Evolutionary conservation across 352 stramenopile species (phyloP).

Genomic region (Phytophthora brassicae): DNA sequence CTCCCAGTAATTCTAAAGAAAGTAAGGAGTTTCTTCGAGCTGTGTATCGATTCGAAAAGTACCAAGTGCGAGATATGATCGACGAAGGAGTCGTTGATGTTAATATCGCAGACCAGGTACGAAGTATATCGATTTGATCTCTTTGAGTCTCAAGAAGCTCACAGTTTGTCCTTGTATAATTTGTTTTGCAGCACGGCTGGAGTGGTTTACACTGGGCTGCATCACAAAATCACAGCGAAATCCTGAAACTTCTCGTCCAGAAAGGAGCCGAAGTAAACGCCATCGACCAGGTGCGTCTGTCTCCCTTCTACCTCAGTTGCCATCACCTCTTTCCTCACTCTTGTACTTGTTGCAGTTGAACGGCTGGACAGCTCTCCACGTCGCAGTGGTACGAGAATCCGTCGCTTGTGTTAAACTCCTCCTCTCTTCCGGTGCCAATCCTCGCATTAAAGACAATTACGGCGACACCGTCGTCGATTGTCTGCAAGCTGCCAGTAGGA

Average conservation of each 20-base stretch:
- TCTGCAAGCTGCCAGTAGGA: conserved; percentile 37
- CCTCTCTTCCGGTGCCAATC: conserved; percentile 40
- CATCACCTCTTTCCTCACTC: neutral
- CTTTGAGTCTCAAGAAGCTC: conserved; percentile 1
- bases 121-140: too few species aligned
- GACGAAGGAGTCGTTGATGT: conserved; percentile 43
- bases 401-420: conserved; percentile 52
- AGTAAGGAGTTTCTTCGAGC: conserved; percentile 66
- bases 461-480: conserved; percentile 54
- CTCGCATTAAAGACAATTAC: conserved; percentile 48
- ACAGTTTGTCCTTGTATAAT: neutral
- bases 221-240: conserved; percentile 58
- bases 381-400: conserved; percentile 56
- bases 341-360: conserved; percentile 41
- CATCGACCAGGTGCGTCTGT: conserved; percentile 51
- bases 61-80: conserved; percentile 57
- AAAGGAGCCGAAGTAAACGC: conserved; percentile 47
- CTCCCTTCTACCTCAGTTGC: neutral
- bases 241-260: conserved; percentile 52
- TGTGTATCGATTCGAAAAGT: conserved; percentile 61
- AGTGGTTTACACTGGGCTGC: conserved; percentile 78
- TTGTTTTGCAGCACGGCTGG: conserved; percentile 68
- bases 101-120: conserved; percentile 62
- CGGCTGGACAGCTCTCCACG: conserved; percentile 68
- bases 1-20: conserved; percentile 45